Evolutionary conservation across 352 stramenopile genomes (phyloP), one percentile per base, ranked within the genome.

Genomic region (Globisporangium iwayamae): DNA sequence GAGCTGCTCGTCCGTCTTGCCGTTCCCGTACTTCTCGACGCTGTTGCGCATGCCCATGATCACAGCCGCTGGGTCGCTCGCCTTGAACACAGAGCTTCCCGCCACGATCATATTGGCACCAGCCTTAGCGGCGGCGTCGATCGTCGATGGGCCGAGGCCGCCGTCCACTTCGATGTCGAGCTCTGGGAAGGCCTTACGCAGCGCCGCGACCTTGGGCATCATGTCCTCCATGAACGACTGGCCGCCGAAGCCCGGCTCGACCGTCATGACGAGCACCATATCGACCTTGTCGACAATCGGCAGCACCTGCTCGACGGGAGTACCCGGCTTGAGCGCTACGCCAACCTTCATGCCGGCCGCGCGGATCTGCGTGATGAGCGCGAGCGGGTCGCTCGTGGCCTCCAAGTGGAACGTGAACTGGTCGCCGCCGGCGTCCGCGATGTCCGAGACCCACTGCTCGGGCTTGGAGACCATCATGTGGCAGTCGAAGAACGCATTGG

Each of bases 151-250:
- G 7, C 85, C 90, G 7, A 99, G 74, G 16, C 97, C 97, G 57
- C 97, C 97, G 73, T 99, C 97, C 4, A 99, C 96, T 78, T 99
- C 90, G 73, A 99, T 99, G 77, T 99, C 91, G 51, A 99, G 73
- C 58, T 82, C 69, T n/a, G 96, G 96, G 77, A 92, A 99, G 62
- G 89, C 86, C 41, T 85, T 78, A 48, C 97, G 83, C 38, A 99
- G 71, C 22, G 75, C 78, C 54, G 85, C 76, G 16, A 99, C 87
- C 75, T 99, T 99, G 38, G 77, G 72, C 90, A 99, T 98, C 90
- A 98, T 98, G 69, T 95, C 80, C 32, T 63, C 68, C 93, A 99
- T 99, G 72, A 99, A 99, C 38, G 75, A 90, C 79, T 99, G 97
- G 32, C 97, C 97, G 36, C 94, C 93, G 67, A 99, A 99, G 56